Percentiles rank a stretch among this genome's conserved stretches.
These are phyloP conservation scores for Pseudofabraea citricarpa DNA, from an alignment of 2,329 filamentous ascomycete species.

Conservation along the genomic window DNA sequence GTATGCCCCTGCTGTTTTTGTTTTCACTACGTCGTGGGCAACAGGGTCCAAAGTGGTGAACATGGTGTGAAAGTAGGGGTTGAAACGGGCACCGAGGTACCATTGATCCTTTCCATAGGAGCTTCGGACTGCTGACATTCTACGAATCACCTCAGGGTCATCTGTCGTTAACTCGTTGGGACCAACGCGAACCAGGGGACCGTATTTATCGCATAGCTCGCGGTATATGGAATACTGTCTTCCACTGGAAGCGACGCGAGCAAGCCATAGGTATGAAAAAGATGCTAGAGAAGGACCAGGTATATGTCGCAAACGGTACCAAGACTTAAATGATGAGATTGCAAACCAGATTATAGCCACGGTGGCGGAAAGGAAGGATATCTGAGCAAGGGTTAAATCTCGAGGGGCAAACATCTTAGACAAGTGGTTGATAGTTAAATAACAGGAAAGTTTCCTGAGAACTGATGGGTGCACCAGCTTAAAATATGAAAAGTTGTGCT, in stretches of 20 bases:
- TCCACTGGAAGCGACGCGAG: background rate
- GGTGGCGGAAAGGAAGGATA: too few species aligned
- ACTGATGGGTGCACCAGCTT: too few species aligned
- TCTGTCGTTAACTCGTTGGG: slow-evolving; percentile 19
- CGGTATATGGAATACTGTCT: background rate
- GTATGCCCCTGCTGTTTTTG: background rate
- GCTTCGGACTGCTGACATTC: background rate
- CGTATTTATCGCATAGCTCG: slow-evolving; percentile 1
- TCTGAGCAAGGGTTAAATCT: too few species aligned
- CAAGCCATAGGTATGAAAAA: background rate
- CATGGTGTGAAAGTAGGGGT: background rate
- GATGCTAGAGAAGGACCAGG: background rate
- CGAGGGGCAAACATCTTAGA: too few species aligned
- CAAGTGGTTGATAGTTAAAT: too few species aligned
- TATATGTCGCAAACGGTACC: background rate
- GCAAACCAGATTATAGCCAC: too few species aligned
- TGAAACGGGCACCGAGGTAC: background rate
- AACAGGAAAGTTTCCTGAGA: too few species aligned
- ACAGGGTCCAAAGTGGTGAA: background rate
- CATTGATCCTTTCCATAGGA: background rate
- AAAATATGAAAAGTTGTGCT: too few species aligned
- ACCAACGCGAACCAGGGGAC: slow-evolving; percentile 13
- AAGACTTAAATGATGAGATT: background rate
- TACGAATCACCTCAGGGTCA: background rate
- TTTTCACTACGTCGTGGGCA: background rate